phyloP scores from a whole-genome alignment of 164 flowering plant species.

The Piper betle region DNA sequence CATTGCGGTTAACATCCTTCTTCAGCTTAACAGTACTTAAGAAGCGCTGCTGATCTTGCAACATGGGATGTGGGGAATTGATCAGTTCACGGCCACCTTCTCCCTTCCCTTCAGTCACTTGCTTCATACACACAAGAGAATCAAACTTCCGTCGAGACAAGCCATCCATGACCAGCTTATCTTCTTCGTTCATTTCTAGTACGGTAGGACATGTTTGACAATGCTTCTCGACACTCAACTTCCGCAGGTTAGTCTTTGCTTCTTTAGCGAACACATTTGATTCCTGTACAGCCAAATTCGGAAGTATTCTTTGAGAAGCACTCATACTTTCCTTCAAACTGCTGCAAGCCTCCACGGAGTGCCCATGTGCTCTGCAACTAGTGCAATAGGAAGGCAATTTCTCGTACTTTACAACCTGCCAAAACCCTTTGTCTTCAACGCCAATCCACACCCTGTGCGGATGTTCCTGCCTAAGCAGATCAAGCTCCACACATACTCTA shows the following conservation, averaged over 20 bases:
- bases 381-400: neutral
- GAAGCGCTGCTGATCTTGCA: too few relatives aligned
- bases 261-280: neutral
- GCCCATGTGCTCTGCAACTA: neutral
- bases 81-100: too few relatives aligned
- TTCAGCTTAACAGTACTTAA: too few relatives aligned
- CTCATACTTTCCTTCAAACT: too few relatives aligned
- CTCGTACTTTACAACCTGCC: neutral
- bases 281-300: too few relatives aligned
- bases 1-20: too few relatives aligned
- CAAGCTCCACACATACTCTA: constrained; percentile 3
- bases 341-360: neutral
- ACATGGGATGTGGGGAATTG: too few relatives aligned
- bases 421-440: neutral
- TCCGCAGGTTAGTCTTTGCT: neutral
- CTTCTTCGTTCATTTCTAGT: neutral
- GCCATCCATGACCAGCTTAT: neutral
- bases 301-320: too few relatives aligned
- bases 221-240: neutral
- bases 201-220: neutral
- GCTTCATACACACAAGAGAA: too few relatives aligned
- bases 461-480: neutral
- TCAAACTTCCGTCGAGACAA: too few relatives aligned
- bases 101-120: too few relatives aligned
- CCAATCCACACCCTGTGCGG: constrained; percentile 1